A percentile compares a stretch with the other conserved stretches of the same genome.
Conservation (phyloP, 163 green algal species). For the Chlamydomonas reinhardtii region DNA sequence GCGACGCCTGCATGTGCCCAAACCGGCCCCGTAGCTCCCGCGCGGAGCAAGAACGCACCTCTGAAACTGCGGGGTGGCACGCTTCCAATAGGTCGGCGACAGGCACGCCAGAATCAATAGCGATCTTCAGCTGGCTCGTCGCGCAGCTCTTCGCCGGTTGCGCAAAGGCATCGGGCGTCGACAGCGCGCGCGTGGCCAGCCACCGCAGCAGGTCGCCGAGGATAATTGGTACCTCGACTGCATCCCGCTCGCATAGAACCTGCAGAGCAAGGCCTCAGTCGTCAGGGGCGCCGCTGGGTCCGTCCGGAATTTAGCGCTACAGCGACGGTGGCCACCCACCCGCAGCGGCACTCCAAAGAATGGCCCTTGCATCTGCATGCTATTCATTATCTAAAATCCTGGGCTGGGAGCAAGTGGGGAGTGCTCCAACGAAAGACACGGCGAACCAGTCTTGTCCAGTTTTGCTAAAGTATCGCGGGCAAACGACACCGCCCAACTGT, state of each 20-base stretch:
- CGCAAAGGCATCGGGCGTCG: slow-evolving; percentile 16
- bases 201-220: slow-evolving; percentile 24
- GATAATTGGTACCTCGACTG: slow-evolving; percentile 21
- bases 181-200: slow-evolving; percentile 8
- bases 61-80: neutral
- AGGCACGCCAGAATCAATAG: slow-evolving; percentile 1
- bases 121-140: slow-evolving; percentile 21
- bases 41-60: neutral
- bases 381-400: too few species aligned
- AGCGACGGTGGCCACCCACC: too few species aligned
- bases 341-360: too few species aligned
- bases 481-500: too few species aligned
- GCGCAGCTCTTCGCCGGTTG: neutral
- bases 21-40: neutral
- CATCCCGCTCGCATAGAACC: slow-evolving; percentile 23
- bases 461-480: too few species aligned
- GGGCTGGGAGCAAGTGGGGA: too few species aligned
- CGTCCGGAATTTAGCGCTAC: too few species aligned
- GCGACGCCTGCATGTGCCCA: too few species aligned
- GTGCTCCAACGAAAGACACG: too few species aligned
- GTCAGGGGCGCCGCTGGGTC: too few species aligned
- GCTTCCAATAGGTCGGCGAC: neutral
- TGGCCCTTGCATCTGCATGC: too few species aligned
- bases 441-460: too few species aligned
- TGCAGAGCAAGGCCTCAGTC: neutral